A percentile compares a stretch with the other conserved stretches of the same genome.
Evolutionary conservation across 495 filamentous ascomycete species (phyloP).

Genomic region (Trichoderma asperelloides): DNA sequence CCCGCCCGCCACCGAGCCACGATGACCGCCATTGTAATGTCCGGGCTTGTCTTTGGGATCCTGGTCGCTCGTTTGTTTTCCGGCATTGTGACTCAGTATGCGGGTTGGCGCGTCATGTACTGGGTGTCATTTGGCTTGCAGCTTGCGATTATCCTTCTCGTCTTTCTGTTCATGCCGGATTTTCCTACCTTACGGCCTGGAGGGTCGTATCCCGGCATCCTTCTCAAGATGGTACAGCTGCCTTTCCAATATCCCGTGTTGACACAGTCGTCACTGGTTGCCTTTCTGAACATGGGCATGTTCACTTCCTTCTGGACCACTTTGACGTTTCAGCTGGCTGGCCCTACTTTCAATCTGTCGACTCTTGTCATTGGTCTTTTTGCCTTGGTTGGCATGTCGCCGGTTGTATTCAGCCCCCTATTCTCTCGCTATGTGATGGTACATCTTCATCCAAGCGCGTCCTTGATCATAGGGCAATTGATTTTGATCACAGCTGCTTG

Average conservation of each 20-base stretch:
- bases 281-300: slow-evolving; percentile 31
- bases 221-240: slow-evolving; percentile 54
- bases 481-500: slow-evolving; percentile 53
- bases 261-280: slow-evolving; percentile 43
- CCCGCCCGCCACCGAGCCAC: slow-evolving; percentile 58
- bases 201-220: slow-evolving; percentile 56
- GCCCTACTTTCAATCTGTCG: slow-evolving; percentile 56
- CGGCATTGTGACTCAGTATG: slow-evolving; percentile 63
- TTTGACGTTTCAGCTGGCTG: slow-evolving; percentile 67
- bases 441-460: slow-evolving; percentile 54
- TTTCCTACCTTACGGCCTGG: slow-evolving; percentile 68
- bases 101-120: slow-evolving; percentile 68
- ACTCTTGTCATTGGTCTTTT: slow-evolving; percentile 67
- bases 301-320: slow-evolving; percentile 66
- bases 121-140: slow-evolving; percentile 72
- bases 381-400: slow-evolving; percentile 63
- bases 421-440: slow-evolving; percentile 67
- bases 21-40: slow-evolving; percentile 64
- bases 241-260: slow-evolving; percentile 56
- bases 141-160: slow-evolving; percentile 51
- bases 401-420: slow-evolving; percentile 56
- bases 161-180: slow-evolving; percentile 72
- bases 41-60: slow-evolving; percentile 68
- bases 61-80: slow-evolving; percentile 70
- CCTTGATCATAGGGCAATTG: slow-evolving; percentile 51